phyloP scores from a whole-genome alignment of 495 filamentous ascomycete species.

The Podospora conica region DNA sequence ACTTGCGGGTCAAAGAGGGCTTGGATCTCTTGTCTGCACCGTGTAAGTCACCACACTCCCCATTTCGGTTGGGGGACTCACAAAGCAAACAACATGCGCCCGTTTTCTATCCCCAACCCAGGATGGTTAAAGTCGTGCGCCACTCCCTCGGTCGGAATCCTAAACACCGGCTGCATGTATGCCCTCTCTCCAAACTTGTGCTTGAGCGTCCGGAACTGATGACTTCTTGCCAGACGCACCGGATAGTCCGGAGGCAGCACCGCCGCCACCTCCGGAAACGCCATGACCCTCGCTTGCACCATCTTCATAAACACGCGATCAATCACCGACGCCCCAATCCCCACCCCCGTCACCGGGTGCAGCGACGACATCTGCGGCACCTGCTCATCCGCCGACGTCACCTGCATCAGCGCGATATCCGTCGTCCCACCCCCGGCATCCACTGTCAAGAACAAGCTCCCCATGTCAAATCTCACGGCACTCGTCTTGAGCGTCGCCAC shows the following conservation, averaged over 20 bases:
- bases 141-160: conserved; percentile 28
- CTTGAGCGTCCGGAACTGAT: conserved; percentile 31
- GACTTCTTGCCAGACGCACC: conserved; percentile 25
- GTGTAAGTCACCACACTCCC: neutral
- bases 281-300: conserved; percentile 22
- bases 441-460: conserved; percentile 30
- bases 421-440: conserved; percentile 37
- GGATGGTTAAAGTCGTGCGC: conserved; percentile 34
- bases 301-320: conserved; percentile 30
- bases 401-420: conserved; percentile 34
- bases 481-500: conserved; percentile 40
- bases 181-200: conserved; percentile 36
- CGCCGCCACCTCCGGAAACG: conserved; percentile 18
- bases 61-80: conserved; percentile 8
- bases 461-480: conserved; percentile 24
- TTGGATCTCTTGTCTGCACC: conserved; percentile 41
- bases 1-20: conserved; percentile 52
- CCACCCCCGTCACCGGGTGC: conserved; percentile 33
- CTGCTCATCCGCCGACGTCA: conserved; percentile 20
- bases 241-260: conserved; percentile 27
- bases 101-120: conserved; percentile 33
- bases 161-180: conserved; percentile 32
- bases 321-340: conserved; percentile 34
- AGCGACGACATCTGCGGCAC: conserved; percentile 31
- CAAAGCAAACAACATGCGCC: conserved; percentile 28